These are phyloP conservation scores for Petasospora rhodanensis DNA, from an alignment of 1,139 yeast genomes.

Conservation along the genomic window DNA sequence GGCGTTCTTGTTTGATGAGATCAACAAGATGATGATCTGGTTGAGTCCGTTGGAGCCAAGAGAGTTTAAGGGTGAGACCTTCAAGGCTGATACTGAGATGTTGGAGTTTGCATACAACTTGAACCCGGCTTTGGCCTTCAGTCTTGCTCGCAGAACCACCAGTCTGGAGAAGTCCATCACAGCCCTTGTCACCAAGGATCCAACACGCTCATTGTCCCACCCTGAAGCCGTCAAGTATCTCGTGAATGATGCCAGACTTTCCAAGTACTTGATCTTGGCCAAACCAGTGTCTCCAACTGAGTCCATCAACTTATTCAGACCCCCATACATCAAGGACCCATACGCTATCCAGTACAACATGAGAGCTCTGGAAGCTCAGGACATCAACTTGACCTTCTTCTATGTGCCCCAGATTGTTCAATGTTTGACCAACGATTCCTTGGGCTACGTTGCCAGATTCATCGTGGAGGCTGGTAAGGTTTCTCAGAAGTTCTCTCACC, in stretches of 20 bases:
- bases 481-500: constrained; percentile 91
- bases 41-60: constrained; percentile 58
- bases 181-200: constrained; percentile 46
- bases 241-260: constrained; percentile 38
- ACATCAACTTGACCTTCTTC: constrained; percentile 84
- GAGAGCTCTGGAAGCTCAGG: constrained; percentile 85
- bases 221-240: constrained; percentile 64
- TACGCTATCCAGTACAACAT: constrained; percentile 79
- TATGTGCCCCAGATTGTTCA: constrained; percentile 98
- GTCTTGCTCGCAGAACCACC: constrained; percentile 58
- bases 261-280: constrained; percentile 32
- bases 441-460: constrained; percentile 84
- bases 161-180: constrained; percentile 43
- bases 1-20: constrained; percentile 72
- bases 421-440: constrained; percentile 71
- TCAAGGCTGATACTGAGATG: constrained; percentile 25
- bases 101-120: constrained; percentile 54
- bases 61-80: constrained; percentile 28
- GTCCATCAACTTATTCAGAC: constrained; percentile 79
- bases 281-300: constrained; percentile 77
- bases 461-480: constrained; percentile 91
- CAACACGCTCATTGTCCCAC: constrained; percentile 56
- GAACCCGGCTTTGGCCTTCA: constrained; percentile 72
- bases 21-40: constrained; percentile 73
- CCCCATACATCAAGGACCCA: constrained; percentile 66